Evolutionary conservation across 495 filamentous ascomycete genomes (phyloP).

Genomic region (Oidiodendron maius): DNA sequence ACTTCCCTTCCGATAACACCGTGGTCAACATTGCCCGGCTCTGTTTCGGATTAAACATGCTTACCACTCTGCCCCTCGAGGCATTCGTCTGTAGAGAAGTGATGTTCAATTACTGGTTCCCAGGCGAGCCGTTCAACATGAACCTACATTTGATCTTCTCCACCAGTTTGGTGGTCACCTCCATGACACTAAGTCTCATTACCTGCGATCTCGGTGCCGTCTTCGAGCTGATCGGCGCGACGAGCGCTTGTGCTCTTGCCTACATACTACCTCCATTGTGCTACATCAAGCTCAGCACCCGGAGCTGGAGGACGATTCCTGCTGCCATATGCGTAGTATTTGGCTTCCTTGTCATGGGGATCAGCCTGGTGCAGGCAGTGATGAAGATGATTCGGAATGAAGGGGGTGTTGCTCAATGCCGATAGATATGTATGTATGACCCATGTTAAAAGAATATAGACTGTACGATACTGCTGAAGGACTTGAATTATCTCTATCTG

Average conservation of each 20-base stretch:
- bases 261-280: slow-evolving; percentile 94
- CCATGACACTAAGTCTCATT: slow-evolving; percentile 70
- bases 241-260: slow-evolving; percentile 85
- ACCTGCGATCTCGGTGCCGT: slow-evolving; percentile 92
- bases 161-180: slow-evolving; percentile 68
- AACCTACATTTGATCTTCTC: slow-evolving; percentile 82
- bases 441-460: too few species aligned
- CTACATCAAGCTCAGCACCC: slow-evolving; percentile 83
- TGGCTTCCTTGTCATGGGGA: slow-evolving; percentile 75
- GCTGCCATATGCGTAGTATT: slow-evolving; percentile 43
- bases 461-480: not conserved
- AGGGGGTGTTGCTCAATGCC: slow-evolving; percentile 17
- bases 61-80: slow-evolving; percentile 92
- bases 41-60: slow-evolving; percentile 97
- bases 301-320: slow-evolving; percentile 51
- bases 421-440: too few species aligned
- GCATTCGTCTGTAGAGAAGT: slow-evolving; percentile 97
- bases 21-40: slow-evolving; percentile 92
- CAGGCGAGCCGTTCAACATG: slow-evolving; percentile 69
- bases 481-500: not conserved
- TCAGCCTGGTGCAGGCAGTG: slow-evolving; percentile 71
- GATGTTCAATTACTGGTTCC: slow-evolving; percentile 91
- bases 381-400: slow-evolving; percentile 48
- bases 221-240: slow-evolving; percentile 93
- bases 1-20: slow-evolving; percentile 83